Evolutionary conservation across 2,329 filamentous ascomycete species (phyloP), one percentile per base, ranked within the genome.

Genomic region (Periconia sp.): DNA sequence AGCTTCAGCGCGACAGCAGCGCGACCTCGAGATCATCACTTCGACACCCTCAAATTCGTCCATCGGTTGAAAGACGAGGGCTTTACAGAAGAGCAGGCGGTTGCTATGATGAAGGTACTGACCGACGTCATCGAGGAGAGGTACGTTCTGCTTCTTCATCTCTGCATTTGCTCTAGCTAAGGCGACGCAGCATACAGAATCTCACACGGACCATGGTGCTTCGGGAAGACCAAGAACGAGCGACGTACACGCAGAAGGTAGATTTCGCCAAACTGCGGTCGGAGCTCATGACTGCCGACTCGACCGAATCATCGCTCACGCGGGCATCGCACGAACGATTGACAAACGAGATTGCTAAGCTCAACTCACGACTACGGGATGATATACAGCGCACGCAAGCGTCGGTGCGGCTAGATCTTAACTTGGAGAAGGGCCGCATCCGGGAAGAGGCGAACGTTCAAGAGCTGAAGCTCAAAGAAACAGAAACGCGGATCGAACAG

Each of bases 401-500:
- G 6, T 93, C 89, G 57, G 92, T 97, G 37, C 83, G 93, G 55
- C 79, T 99, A 44, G 94, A 99, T 75, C 78, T 99, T 56, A 99
- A 97, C 75, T 79, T 99, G 44, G 94, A 99, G 71, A 99, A 99
- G 79, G 94, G 94, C 14, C 84, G 94, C 58, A 99, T 97, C 63
- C 82, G 94, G 57, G 94, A 99, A 77, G 94, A 99, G 80, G 92
- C 92, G 17, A 95, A 96, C 62, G 89, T 90, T 53, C 94, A 97
- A 78, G 94, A 99, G 76, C 85, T 99, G 76, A 95, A 96, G 80
- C 91, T 99, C 68, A 97, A 96, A 80, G 94, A 99, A 82, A 97
- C 94, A 13, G 94, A 99, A 79, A 96, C 92, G 53, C 88, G 95
- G 76, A 97, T 99, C 68, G 94, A 99, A 80, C 93, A 97, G 77